Evolutionary conservation across 2,329 filamentous ascomycete species (phyloP), one percentile per base, ranked within the genome.

Genomic region (Cercospora janseana): DNA sequence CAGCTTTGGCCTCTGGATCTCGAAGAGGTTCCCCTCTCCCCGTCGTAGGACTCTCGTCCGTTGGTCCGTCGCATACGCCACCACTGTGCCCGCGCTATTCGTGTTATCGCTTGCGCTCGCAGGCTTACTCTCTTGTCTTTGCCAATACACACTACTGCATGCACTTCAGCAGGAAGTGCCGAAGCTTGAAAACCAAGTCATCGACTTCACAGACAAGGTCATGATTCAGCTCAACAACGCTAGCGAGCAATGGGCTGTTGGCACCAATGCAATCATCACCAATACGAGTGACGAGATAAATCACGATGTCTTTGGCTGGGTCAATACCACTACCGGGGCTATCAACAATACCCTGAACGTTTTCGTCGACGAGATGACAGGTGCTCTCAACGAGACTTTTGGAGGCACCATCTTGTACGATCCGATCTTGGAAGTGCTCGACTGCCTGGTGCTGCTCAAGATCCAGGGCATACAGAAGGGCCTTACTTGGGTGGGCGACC

Each of bases 401-500:
- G 88, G 88, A 43, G 84, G 82, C 38, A 96, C 92, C 0, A 72
- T 91, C 32, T 83, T 95, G 34, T 80, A 89, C 58, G 80, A 85
- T 21, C 87, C 90, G 0, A 84, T 95, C 63, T 77, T 82, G 63
- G 85, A 88, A 34, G 82, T 96, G 26, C 79, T 96, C 56, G 80
- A 88, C 65, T 97, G 93, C 65, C 77, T 97, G n/a, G 82, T 97
- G 57, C 82, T 85, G 6, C 77, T 95, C 64, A 97, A 97, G 74
- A 79, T 97, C 56, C 82, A 87, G 59, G 80, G 83, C 16, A 82
- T 98, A 58, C 82, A 97, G 68, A 85, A 87, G 64, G 93, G 87
- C 9, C 77, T 97, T n/a, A 95, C 88, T 1, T 98, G 92, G 92
- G 87, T 95, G 8, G 81, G 87, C 62, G 85, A 97, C 59, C 75